These are phyloP conservation scores for Coelastrella sp. DNA, from an alignment of 139 green algal genomes.

Conservation along the genomic window DNA sequence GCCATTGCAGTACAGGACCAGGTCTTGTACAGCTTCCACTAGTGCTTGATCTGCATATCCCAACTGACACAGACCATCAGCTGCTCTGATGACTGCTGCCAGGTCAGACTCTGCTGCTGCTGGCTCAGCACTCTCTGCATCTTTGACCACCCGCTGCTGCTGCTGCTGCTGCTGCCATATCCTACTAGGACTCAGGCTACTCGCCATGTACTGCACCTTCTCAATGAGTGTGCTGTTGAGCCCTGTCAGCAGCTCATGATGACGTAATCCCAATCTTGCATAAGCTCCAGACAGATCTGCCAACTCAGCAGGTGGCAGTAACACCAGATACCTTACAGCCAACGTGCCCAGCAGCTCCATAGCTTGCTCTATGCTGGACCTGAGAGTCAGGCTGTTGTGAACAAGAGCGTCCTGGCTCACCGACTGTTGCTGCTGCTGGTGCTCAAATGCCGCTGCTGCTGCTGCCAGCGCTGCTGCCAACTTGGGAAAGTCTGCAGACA, in stretches of 20 bases:
- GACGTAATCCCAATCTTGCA: background rate
- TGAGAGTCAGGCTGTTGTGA: background rate
- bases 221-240: background rate
- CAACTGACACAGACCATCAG: slow-evolving; percentile 16
- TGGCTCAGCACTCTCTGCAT: background rate
- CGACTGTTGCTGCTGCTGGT: background rate
- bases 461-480: slow-evolving; percentile 7
- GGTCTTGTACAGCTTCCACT: slow-evolving; percentile 6
- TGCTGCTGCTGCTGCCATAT: background rate
- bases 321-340: background rate
- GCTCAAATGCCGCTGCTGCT: background rate
- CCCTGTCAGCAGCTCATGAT: slow-evolving; percentile 8
- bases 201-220: background rate
- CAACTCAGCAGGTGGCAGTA: background rate
- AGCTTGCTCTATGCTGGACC: background rate
- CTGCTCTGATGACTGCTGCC: background rate
- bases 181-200: background rate
- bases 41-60: background rate
- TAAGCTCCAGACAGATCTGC: background rate
- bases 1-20: background rate
- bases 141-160: background rate
- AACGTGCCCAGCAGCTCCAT: background rate
- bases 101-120: background rate
- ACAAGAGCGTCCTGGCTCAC: background rate
- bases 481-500: slow-evolving; percentile 19